These are phyloP conservation scores for Sclerotinia borealis DNA, from an alignment of 2,329 filamentous ascomycete species.

Conservation along the genomic window DNA sequence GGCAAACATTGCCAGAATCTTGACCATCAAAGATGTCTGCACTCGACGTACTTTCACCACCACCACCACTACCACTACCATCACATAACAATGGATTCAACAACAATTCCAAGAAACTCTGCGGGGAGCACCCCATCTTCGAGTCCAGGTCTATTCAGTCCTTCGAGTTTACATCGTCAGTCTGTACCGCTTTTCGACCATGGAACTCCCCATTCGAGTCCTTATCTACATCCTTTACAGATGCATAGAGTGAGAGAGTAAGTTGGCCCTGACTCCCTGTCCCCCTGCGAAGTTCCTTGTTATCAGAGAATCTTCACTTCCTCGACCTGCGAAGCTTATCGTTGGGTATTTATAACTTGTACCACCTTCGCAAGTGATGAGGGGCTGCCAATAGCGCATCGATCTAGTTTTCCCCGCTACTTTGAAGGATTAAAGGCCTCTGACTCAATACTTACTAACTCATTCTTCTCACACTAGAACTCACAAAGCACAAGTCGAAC, in stretches of 20 bases:
- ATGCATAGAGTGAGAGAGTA: slow-evolving; percentile 71
- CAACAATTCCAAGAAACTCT: slow-evolving; percentile 20
- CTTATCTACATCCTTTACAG: slow-evolving; percentile 65
- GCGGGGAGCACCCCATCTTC: slow-evolving; percentile 53
- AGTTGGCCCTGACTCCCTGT: slow-evolving; percentile 40
- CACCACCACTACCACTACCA: slow-evolving; percentile 4
- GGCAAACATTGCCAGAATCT: slow-evolving; percentile 8
- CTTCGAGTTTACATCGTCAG: slow-evolving; percentile 36
- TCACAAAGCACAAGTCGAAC: slow-evolving; percentile 84
- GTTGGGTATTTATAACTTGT: background rate
- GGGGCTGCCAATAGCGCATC: background rate
- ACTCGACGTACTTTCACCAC: slow-evolving; percentile 12
- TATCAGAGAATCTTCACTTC: background rate
- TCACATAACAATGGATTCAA: slow-evolving; percentile 31
- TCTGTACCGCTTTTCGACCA: slow-evolving; percentile 42
- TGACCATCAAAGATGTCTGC: slow-evolving; percentile 18
- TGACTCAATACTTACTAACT: slow-evolving; percentile 18
- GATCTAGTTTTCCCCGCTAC: background rate
- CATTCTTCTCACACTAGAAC: slow-evolving; percentile 50
- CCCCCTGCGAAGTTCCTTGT: background rate
- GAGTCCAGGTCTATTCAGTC: slow-evolving; percentile 57
- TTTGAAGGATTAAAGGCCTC: background rate
- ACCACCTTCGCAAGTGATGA: background rate
- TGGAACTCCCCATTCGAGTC: slow-evolving; percentile 46
- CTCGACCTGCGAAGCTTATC: background rate